phyloP scores from a whole-genome alignment of 495 filamentous ascomycete genomes.

The Arthonia radiata region DNA sequence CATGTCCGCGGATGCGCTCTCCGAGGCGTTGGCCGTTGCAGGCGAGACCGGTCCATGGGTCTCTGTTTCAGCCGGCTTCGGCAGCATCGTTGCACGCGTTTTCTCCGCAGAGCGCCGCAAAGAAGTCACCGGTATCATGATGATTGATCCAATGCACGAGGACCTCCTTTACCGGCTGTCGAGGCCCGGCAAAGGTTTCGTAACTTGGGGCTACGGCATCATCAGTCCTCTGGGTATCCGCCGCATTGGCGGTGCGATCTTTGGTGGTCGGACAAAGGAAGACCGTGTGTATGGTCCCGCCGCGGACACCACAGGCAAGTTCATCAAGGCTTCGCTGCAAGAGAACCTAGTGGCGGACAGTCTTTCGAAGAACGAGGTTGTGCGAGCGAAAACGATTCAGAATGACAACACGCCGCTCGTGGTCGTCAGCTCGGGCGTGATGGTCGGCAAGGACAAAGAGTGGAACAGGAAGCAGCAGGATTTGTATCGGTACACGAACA shows the following conservation, averaged over 20 bases:
- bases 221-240: conserved; percentile 71
- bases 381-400: conserved; percentile 52
- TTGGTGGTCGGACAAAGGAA: conserved; percentile 52
- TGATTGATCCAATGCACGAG: conserved; percentile 75
- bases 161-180: conserved; percentile 46
- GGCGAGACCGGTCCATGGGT: conserved; percentile 74
- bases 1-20: conserved; percentile 64
- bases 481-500: conserved; percentile 49
- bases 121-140: conserved; percentile 49
- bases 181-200: conserved; percentile 44
- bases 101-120: conserved; percentile 56
- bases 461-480: conserved; percentile 71
- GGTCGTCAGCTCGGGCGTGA: conserved; percentile 61
- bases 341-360: conserved; percentile 71
- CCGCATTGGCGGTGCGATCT: conserved; percentile 47
- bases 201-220: conserved; percentile 62
- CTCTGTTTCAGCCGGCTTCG: conserved; percentile 45
- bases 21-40: conserved; percentile 55
- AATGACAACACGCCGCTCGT: conserved; percentile 42
- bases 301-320: conserved; percentile 54
- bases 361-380: conserved; percentile 58
- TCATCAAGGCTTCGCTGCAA: conserved; percentile 72
- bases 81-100: conserved; percentile 68
- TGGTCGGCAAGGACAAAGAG: conserved; percentile 25
- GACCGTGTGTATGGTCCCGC: conserved; percentile 62